Evolutionary conservation across 148 eudicot genomes (phyloP), one percentile per base, ranked within the genome.

Genomic region (Rhododendron henanense): DNA sequence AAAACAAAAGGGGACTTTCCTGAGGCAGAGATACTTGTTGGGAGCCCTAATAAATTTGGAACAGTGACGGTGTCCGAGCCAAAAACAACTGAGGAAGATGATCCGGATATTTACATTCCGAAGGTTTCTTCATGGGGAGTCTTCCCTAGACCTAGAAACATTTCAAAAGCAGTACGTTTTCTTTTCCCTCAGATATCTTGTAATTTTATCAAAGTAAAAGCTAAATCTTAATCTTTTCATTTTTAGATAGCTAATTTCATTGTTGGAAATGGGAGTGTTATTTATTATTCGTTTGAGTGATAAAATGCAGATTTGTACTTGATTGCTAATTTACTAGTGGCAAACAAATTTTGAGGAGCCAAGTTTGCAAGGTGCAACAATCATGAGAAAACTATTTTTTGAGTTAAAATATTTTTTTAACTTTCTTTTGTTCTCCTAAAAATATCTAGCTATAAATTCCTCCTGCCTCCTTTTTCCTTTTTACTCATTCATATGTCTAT

Each of bases 51-150:
- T 88, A 92, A 85, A 84, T 94, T 96, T 86, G 93, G 86, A 79
- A 86, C 88, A 82, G 28, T 82, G 79, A 53, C 83, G 10, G 76
- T 86, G 84, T 79, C 89, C 41, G 81, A 90, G 61, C 81, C 91
- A 47, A 81, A 84, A 47, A 79, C 90, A 63, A 7, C 77, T 6
- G 71, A 88, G 65, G 94, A 93, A 88, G 94, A 92, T 45, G 86
- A 85, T 48, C 53, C 71, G 10, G 97, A 93, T 78, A 86, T 92
- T 16, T 96, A 96, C 87, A 94, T 93, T 90, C 98, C 99, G 19
- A 93, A 92, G 91, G 96, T 93, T 90, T 93, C 99, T 41, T 94
- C 99, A 3, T 95, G 99, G 99, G 99, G 98, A 75, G 85, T 94
- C 87, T 96, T 94, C 87, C 98, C 39, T 13, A 31, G 76, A 87